These are phyloP conservation scores for Verticillium albo-atrum DNA, from an alignment of 2,329 filamentous ascomycete species.

Conservation along the genomic window DNA sequence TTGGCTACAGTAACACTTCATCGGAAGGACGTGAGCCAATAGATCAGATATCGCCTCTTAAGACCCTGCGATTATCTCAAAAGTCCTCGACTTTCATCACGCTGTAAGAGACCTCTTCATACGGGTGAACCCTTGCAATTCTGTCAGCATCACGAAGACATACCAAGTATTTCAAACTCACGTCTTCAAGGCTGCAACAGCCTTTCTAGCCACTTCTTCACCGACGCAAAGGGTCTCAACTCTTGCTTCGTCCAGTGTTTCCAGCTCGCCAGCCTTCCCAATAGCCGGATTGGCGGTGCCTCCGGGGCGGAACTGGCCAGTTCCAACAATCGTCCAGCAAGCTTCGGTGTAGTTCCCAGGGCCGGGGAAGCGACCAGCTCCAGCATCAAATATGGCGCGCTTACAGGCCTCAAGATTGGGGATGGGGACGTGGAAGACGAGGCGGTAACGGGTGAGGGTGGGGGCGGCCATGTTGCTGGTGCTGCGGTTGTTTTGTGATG, in stretches of 20 bases:
- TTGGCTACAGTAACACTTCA: no score
- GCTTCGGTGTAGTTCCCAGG: slow-evolving; percentile 51
- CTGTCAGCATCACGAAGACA: not conserved
- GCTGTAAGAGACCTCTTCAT: slow-evolving; percentile 19
- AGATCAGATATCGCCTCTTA: no score
- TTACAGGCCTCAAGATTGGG: slow-evolving; percentile 45
- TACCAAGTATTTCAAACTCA: slow-evolving; percentile 37
- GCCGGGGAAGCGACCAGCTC: slow-evolving; percentile 48
- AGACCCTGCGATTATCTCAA: no score
- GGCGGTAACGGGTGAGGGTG: slow-evolving; percentile 8
- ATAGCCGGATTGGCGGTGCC: slow-evolving; percentile 58
- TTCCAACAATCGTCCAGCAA: slow-evolving; percentile 48
- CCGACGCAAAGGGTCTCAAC: slow-evolving; percentile 61
- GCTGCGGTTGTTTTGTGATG: no score
- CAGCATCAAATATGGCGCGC: slow-evolving; percentile 50
- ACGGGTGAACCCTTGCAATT: slow-evolving; percentile 20
- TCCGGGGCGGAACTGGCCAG: slow-evolving; percentile 62
- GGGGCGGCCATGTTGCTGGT: not conserved
- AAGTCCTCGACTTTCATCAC: slow-evolving; percentile 19
- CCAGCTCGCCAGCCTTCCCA: slow-evolving; percentile 50
- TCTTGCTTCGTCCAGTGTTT: slow-evolving; percentile 54
- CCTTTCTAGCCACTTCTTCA: slow-evolving; percentile 49
- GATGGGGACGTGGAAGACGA: slow-evolving; percentile 48
- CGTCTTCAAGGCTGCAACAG: slow-evolving; percentile 57
- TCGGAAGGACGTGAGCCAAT: no score